These are phyloP conservation scores for Botrytis byssoidea DNA, from an alignment of 2,329 filamentous ascomycete species.

Conservation along the genomic window DNA sequence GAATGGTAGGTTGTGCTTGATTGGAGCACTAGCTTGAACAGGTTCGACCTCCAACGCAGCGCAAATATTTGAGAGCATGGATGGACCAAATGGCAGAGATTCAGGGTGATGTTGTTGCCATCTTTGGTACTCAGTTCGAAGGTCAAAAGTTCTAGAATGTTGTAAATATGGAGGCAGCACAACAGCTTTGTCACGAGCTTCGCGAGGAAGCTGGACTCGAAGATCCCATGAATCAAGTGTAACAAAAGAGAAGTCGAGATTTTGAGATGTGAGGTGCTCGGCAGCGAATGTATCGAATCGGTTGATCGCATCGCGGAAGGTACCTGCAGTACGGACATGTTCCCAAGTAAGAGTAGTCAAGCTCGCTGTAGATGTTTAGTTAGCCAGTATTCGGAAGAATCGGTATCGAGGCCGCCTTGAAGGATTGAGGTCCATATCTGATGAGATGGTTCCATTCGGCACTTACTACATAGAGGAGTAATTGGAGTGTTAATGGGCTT, in stretches of 20 bases:
- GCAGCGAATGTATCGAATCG: constrained; percentile 92
- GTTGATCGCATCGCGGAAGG: constrained; percentile 94
- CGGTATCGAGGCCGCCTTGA: neutral
- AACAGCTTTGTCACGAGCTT: constrained; percentile 96
- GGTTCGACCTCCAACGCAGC: constrained; percentile 97
- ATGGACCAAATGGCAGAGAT: constrained; percentile 93
- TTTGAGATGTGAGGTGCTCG: constrained; percentile 86
- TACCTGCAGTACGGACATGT: constrained; percentile 94
- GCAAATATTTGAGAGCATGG: constrained; percentile 95
- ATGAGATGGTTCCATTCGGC: constrained; percentile 24
- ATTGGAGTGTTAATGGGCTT: constrained; percentile 99
- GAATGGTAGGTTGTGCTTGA: constrained; percentile 98
- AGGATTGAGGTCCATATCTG: constrained; percentile 11
- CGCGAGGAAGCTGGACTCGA: constrained; percentile 92
- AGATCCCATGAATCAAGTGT: constrained; percentile 98
- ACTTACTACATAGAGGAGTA: constrained; percentile 97
- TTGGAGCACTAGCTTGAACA: constrained; percentile 93
- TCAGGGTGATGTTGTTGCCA: constrained; percentile 99
- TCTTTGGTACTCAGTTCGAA: constrained; percentile 94
- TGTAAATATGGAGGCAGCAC: constrained; percentile 95
- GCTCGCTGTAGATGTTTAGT: constrained; percentile 62
- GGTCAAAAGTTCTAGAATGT: constrained; percentile 94
- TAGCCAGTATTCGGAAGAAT: constrained; percentile 25
- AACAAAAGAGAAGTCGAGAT: constrained; percentile 96
- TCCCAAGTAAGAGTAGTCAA: constrained; percentile 98